Percentiles rank a stretch among this genome's conserved stretches.
Conservation (phyloP, 2,329 filamentous ascomycete species). For the Epichloe baconii region DNA sequence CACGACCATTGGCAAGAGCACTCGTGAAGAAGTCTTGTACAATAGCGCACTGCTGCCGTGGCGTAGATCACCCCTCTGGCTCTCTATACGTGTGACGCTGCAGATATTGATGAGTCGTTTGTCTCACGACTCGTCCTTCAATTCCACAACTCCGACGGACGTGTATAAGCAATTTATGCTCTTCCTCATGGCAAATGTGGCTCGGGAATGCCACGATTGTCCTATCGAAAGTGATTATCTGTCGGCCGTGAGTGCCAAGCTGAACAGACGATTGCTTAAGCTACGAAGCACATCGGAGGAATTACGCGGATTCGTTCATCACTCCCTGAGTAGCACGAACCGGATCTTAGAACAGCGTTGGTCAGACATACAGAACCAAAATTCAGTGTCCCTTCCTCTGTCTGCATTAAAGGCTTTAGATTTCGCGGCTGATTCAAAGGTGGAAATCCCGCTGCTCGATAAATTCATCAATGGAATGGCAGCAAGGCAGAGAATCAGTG, state of each 20-base stretch:
- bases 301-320: neutral
- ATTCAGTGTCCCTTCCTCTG: constrained; percentile 30
- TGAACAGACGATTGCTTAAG: constrained; percentile 28
- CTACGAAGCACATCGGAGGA: constrained; percentile 9
- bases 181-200: constrained; percentile 1
- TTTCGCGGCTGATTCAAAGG: neutral
- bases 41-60: constrained; percentile 19
- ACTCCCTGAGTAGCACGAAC: neutral
- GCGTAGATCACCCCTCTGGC: constrained; percentile 40
- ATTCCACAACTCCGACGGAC: constrained; percentile 1
- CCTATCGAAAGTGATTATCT: constrained; percentile 14
- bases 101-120: constrained; percentile 19
- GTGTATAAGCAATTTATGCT: constrained; percentile 5
- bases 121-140: constrained; percentile 1
- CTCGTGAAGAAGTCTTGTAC: constrained; percentile 41
- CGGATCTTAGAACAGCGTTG: constrained; percentile 3
- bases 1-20: constrained; percentile 33
- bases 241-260: constrained; percentile 28
- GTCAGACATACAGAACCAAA: constrained; percentile 33
- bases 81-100: constrained; percentile 38
- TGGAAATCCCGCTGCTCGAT: constrained; percentile 7
- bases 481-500: neutral
- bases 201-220: neutral
- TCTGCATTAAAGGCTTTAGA: neutral
- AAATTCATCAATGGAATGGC: neutral